Base-by-base conservation (phyloP, 257 asterid species). In the Pogostemon cablin region DNA sequence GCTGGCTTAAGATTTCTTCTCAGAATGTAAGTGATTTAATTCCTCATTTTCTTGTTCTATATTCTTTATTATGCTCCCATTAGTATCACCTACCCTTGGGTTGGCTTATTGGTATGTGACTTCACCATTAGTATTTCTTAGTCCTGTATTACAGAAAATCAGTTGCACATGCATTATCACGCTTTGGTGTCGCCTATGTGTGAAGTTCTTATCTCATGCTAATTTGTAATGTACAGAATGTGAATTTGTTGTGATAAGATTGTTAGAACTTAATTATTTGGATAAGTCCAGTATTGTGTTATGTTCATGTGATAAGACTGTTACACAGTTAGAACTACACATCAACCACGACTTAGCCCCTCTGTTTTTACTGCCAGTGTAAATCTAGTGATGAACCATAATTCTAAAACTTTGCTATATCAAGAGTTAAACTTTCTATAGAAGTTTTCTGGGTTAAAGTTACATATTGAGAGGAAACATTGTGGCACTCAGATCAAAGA, bases 1-100 rank as follows among this genome's bases (percentile, higher is more conserved):
- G 80, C 48, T 87, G 88, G 93, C 87, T 85, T 43, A 87, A 87
- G 72, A 81, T 71, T 52, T 75, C 88, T 69, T 54, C 82, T 42
- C 84, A 70, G 61, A 84, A 82, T 63, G 83, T 83, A 72, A 43
- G 81, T 49, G 49, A 53, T 69, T n/a, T 20, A 6, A 7, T n/a
- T 41, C 32, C 40, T 52, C 17, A 6, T 52, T 52, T 52, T 5
- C 10, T n/a, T 10, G 32, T 25, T 25, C 32, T 25, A 25, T 43
- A n/a, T 9, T 12, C 42, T 48, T 12, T 52, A 15, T 25, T 25
- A 11, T 38, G 38, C 8, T 38, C 15, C 0, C 4, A 37, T 67
- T 20, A 34, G 7, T 47, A 35, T 3, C 32, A 25, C 32, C 32
- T 25, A 39, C 6, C 43, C 46, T 9, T 52, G 48, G 38, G 6